These are phyloP conservation scores for Teunomyces aglyptinius DNA, from an alignment of 805 yeast species.

Conservation along the genomic window DNA sequence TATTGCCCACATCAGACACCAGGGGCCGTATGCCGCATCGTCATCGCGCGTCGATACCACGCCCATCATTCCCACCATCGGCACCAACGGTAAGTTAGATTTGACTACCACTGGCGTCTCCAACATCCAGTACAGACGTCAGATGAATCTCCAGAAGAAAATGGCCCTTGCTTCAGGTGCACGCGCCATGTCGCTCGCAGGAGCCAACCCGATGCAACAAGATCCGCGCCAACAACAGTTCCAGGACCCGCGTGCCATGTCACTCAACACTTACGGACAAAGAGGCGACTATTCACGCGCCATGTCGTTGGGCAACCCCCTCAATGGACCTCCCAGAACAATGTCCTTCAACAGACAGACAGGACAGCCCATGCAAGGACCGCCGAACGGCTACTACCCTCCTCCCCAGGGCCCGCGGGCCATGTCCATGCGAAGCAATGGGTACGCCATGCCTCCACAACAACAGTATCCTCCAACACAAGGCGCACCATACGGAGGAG, in stretches of 20 bases:
- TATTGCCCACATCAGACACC: constrained; percentile 58
- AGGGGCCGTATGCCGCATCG: constrained; percentile 61
- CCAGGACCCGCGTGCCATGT: constrained; percentile 15
- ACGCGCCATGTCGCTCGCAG: constrained; percentile 42
- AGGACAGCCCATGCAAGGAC: constrained; percentile 12
- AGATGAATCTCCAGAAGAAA: constrained; percentile 66
- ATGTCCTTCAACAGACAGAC: constrained; percentile 21
- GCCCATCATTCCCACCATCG: constrained; percentile 72
- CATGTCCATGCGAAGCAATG: constrained; percentile 9
- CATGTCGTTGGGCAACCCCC: constrained; percentile 12
- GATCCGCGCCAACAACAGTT: constrained; percentile 8
- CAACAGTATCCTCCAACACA: background rate
- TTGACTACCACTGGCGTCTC: background rate
- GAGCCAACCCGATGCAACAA: constrained; percentile 25
- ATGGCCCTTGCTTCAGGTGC: constrained; percentile 48
- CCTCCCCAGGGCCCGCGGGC: constrained; percentile 8
- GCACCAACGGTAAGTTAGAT: constrained; percentile 15
- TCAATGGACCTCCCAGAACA: constrained; percentile 27
- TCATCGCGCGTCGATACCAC: constrained; percentile 51
- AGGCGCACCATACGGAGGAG: background rate
- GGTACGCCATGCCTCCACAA: constrained; percentile 5
- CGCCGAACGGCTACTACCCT: constrained; percentile 6
- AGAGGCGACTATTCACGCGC: constrained; percentile 7
- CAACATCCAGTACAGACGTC: constrained; percentile 67
- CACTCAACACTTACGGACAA: constrained; percentile 8